A percentile compares a stretch with the other conserved stretches of the same genome.
Evolutionary conservation across 305 asterid genomes (phyloP).

Genomic region (Stenogyne calaminthoides): DNA sequence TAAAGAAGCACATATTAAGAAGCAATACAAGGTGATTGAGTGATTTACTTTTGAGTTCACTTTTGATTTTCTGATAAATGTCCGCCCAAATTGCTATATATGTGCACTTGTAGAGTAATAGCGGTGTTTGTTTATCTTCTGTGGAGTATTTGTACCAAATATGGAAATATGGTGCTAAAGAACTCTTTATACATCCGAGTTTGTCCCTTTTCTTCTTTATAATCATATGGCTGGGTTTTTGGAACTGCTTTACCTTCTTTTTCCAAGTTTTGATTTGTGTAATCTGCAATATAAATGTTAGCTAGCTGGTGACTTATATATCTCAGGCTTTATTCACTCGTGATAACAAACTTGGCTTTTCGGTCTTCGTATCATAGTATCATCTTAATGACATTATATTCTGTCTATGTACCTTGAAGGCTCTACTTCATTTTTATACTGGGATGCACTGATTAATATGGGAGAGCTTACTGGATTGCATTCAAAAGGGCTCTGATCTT

Average conservation of each 20-base stretch:
- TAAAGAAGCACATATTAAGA: constrained; percentile 70
- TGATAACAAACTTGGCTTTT: neutral
- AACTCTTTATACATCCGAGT: neutral
- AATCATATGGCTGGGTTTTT: neutral
- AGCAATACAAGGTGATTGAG: constrained; percentile 72
- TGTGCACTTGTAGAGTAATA: neutral
- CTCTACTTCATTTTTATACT: neutral
- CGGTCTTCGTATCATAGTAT: neutral
- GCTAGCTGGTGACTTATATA: neutral
- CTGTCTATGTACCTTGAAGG: neutral
- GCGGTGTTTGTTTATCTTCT: neutral
- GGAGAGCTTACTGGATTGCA: neutral
- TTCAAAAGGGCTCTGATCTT: neutral
- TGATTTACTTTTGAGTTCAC: constrained; percentile 10
- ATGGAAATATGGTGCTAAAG: neutral
- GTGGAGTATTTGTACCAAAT: neutral
- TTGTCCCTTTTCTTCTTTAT: neutral
- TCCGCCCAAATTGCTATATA: neutral
- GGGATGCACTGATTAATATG: neutral
- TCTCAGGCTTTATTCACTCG: neutral
- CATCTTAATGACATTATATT: neutral
- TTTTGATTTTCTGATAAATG: neutral
- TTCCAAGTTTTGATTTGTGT: neutral
- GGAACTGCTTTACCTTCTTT: neutral
- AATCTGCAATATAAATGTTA: neutral